A percentile compares a stretch with the other conserved stretches of the same genome.
Evolutionary conservation across 2,329 filamentous ascomycete species (phyloP).

Genomic region (Aureobasidium zeae): DNA sequence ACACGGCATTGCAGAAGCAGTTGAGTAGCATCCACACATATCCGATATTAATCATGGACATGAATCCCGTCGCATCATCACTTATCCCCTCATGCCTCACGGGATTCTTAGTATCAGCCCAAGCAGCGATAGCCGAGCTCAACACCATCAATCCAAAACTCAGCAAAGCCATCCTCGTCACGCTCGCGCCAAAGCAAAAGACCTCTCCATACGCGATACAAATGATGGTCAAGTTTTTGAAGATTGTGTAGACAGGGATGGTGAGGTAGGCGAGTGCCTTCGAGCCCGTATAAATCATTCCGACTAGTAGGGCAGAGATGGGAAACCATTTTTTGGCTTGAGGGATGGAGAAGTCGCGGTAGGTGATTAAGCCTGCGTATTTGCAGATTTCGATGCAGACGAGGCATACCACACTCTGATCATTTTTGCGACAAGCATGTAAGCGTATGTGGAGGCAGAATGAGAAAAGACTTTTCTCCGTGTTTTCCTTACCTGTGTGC

Average conservation of each 20-base stretch:
- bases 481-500: slow-evolving; percentile 62
- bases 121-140: slow-evolving; percentile 87
- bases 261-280: slow-evolving; percentile 95
- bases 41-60: slow-evolving; percentile 74
- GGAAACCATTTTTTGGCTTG: slow-evolving; percentile 97
- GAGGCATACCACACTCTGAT: slow-evolving; percentile 86
- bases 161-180: slow-evolving; percentile 77
- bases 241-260: slow-evolving; percentile 98
- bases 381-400: slow-evolving; percentile 75
- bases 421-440: background rate
- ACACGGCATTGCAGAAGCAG: slow-evolving; percentile 86
- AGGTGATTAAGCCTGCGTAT: slow-evolving; percentile 69
- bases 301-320: slow-evolving; percentile 86
- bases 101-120: slow-evolving; percentile 89
- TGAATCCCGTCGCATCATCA: slow-evolving; percentile 50
- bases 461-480: background rate
- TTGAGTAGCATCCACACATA: slow-evolving; percentile 98
- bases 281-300: slow-evolving; percentile 97
- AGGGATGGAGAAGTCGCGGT: slow-evolving; percentile 71
- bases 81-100: slow-evolving; percentile 32
- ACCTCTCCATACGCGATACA: slow-evolving; percentile 97
- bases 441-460: background rate
- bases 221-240: slow-evolving; percentile 99
- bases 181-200: slow-evolving; percentile 91
- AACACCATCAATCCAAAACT: slow-evolving; percentile 96